Evolutionary conservation across 2,329 filamentous ascomycete species (phyloP), one percentile per base, ranked within the genome.

Genomic region (Ceratocystis albifundus): DNA sequence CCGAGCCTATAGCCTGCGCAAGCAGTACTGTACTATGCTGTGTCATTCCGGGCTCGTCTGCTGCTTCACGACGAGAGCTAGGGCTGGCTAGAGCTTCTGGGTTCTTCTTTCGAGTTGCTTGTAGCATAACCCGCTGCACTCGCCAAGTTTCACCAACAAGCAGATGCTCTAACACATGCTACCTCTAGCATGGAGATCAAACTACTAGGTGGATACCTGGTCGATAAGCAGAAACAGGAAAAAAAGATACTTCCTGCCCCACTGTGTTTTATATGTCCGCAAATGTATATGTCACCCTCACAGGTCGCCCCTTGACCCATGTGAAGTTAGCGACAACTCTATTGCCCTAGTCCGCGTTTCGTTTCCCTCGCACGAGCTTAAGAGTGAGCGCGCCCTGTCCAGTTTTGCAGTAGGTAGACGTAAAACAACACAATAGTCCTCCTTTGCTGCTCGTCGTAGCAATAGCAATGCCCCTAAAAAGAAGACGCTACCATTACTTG

Each of bases 191-290:
- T 36, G 50, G 25, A 28, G 63, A 28, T 28, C 45, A 57, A 53
- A 53, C 53, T 64, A 28, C 4, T 15, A 17, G 44, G 62, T 62
- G 36, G 62, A 72, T 65, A 46, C 28, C 5, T 61, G 20, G 44
- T 20, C 17, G n/a, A 32, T 65, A 44, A 44, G 36, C 30, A 65
- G 64, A 46, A 59, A 59, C 53, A 61, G 15, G 20, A 61, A 65
- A 28, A 41, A 41, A 22, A 53, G 15, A 59, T 59, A 32, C 53
- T n/a, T 32, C 28, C 12, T n/a, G 17, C 53, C 12, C 25, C 53
- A 59, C 25, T 59, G 53, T 20, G 4, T 32, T 59, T 32, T 59
- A 17, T 59, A 59, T 59, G 28, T 22, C 25, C 12, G 20, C 28
- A 59, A 2, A 59, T 32, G 28, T 59, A 36, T 10, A 36, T 36